These are phyloP conservation scores for Phyllosticta citriasiana DNA, from an alignment of 2,329 filamentous ascomycete species.

Conservation along the genomic window DNA sequence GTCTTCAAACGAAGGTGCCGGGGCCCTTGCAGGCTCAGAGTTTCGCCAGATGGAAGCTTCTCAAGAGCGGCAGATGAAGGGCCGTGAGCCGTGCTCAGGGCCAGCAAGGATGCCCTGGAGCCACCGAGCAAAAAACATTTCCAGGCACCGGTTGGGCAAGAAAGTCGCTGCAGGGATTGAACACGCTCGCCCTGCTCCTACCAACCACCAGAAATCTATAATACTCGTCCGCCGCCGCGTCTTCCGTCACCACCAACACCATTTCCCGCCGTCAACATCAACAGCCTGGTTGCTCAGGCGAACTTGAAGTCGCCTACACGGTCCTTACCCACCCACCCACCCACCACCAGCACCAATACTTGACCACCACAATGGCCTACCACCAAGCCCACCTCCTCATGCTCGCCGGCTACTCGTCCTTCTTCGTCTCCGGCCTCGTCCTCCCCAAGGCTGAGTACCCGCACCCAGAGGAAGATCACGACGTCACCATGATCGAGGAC, in stretches of 20 bases:
- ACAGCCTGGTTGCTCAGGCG: neutral
- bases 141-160: neutral
- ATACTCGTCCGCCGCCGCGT: neutral
- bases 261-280: neutral
- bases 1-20: neutral
- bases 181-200: neutral
- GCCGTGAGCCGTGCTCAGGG: too few species aligned
- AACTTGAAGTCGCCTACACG: neutral
- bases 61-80: neutral
- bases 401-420: conserved; percentile 8
- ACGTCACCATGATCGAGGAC: neutral
- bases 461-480: neutral
- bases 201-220: conserved; percentile 10
- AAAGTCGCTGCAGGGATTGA: neutral
- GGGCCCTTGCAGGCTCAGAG: neutral
- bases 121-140: neutral
- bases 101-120: neutral
- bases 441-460: conserved; percentile 1
- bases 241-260: neutral
- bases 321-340: neutral
- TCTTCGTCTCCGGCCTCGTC: conserved; percentile 10
- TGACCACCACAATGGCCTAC: conserved; percentile 3
- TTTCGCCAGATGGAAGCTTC: neutral
- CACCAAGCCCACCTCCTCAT: conserved; percentile 10
- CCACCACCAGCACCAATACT: neutral